phyloP scores from a whole-genome alignment of 768 basidiomycete genomes.

The Termitomyces sp. region DNA sequence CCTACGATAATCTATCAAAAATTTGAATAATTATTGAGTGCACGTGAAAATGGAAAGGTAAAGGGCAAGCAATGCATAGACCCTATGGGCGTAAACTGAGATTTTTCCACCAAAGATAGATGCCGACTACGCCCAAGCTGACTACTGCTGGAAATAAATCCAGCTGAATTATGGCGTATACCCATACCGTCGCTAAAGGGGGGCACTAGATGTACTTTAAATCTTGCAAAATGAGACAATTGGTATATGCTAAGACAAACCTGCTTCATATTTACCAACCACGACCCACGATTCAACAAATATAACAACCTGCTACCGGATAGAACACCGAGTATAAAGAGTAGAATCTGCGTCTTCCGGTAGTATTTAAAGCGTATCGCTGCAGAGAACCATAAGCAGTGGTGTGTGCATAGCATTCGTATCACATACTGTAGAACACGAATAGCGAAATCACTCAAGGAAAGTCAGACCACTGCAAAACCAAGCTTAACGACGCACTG shows the following conservation, averaged over 20 bases:
- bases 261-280: slow-evolving; percentile 71
- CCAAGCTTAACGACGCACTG: slow-evolving; percentile 41
- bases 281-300: slow-evolving; percentile 62
- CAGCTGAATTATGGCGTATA: slow-evolving; percentile 68
- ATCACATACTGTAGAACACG: slow-evolving; percentile 64
- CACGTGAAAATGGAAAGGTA: not conserved
- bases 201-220: slow-evolving; percentile 45
- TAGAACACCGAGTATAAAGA: slow-evolving; percentile 53
- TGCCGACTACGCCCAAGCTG: slow-evolving; percentile 45
- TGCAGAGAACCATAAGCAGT: slow-evolving; percentile 17
- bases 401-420: not conserved
- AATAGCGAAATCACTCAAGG: slow-evolving; percentile 65
- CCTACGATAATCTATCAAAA: not conserved
- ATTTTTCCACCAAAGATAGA: slow-evolving; percentile 58
- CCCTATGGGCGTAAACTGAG: slow-evolving; percentile 36
- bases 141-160: slow-evolving; percentile 56
- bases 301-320: slow-evolving; percentile 67
- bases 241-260: slow-evolving; percentile 25
- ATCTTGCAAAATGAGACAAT: not conserved
- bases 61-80: no score
- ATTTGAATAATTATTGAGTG: not conserved
- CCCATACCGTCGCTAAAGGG: slow-evolving; percentile 73
- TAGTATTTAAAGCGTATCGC: slow-evolving; percentile 62
- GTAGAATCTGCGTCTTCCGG: slow-evolving; percentile 43
- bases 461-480: not conserved